Base-by-base conservation (phyloP, 345 rosid species). In the Raphanus sativus region DNA sequence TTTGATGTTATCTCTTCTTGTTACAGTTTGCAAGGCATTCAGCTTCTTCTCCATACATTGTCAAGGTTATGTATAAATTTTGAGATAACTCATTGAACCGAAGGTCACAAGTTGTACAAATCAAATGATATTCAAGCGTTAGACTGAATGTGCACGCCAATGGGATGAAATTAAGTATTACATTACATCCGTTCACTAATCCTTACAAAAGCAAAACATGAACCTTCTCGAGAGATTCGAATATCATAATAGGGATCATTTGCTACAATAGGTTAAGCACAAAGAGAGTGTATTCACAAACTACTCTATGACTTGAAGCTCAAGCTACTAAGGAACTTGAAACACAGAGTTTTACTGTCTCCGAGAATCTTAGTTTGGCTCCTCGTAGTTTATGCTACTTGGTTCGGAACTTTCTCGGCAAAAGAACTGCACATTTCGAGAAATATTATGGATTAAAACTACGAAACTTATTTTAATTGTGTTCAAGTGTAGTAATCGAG, bases 41-140 rank as follows among this genome's bases (percentile, higher is more conserved):
- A 91, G 78, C 74, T 74, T 85, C 74, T 74, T 85, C 73, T 68
- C 12, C 85, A 80, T 74, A 70, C 71, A 71, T 58, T 64, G 65
- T 67, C 83, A 91, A 79, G 11, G 72, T 77, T 73, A 10, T 67
- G 28, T 15, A 69, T 73, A 77, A 71, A 70, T 78, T 75, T 59
- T 80, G 83, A 8, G 68, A 80, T 68, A 62, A 60, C 75, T 84
- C 80, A 82, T 87, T 89, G 89, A 88, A 88, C 89, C 78, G 64
- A 29, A 69, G 76, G 80, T 75, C 79, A 33, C 60, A 70, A 80
- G 74, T 30, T 64, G 17, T 26, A 72, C 67, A 73, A 61, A 33
- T 74, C 83, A 81, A 84, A 81, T 62, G 72, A 62, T 13, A 4
- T 42, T 11, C 50, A 42, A 42, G n/a, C 15, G 4, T 40, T 40